Percentiles rank a stretch among this genome's conserved stretches.
Evolutionary conservation across 805 yeast species (phyloP).

Genomic region (Kockiozyma suomiensis): DNA sequence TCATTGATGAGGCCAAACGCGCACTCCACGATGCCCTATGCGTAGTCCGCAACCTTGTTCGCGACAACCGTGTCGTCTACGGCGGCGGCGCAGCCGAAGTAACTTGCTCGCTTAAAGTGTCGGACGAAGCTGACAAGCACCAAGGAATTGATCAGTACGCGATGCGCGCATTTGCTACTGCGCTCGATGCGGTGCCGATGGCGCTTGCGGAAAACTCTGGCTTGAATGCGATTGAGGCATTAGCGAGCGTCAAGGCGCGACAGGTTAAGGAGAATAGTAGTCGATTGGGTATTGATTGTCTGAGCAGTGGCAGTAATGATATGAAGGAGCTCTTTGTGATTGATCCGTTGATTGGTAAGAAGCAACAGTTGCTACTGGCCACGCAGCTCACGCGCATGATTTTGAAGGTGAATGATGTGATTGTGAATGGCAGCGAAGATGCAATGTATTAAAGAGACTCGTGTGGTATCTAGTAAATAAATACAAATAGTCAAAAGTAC

Average conservation of each 20-base stretch:
- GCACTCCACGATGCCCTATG: slow-evolving; percentile 96
- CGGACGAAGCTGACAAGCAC: slow-evolving; percentile 88
- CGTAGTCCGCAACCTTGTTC: slow-evolving; percentile 92
- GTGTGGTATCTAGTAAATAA: too few relatives aligned
- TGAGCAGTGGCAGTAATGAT: slow-evolving; percentile 83
- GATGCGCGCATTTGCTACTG: slow-evolving; percentile 89
- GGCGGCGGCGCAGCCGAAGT: slow-evolving; percentile 99
- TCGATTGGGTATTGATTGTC: slow-evolving; percentile 88
- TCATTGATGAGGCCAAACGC: slow-evolving; percentile 94
- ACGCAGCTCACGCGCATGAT: slow-evolving; percentile 98
- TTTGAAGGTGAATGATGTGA: slow-evolving; percentile 93
- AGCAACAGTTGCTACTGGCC: slow-evolving; percentile 91
- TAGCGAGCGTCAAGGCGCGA: slow-evolving; percentile 78
- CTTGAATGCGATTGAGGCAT: slow-evolving; percentile 86
- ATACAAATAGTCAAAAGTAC: too few relatives aligned
- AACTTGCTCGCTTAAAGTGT: slow-evolving; percentile 86
- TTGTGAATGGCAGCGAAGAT: slow-evolving; percentile 82
- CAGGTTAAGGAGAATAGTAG: slow-evolving; percentile 75
- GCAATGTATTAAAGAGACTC: slow-evolving; percentile 30
- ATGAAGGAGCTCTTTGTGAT: slow-evolving; percentile 94
- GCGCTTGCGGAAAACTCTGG: slow-evolving; percentile 97
- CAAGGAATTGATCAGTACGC: slow-evolving; percentile 98
- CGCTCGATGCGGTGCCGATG: slow-evolving; percentile 90
- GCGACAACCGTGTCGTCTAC: slow-evolving; percentile 92
- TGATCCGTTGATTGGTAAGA: slow-evolving; percentile 96